Evolutionary conservation across 2,329 filamentous ascomycete genomes (phyloP).

Genomic region (Hirsutella rhossiliensis): DNA sequence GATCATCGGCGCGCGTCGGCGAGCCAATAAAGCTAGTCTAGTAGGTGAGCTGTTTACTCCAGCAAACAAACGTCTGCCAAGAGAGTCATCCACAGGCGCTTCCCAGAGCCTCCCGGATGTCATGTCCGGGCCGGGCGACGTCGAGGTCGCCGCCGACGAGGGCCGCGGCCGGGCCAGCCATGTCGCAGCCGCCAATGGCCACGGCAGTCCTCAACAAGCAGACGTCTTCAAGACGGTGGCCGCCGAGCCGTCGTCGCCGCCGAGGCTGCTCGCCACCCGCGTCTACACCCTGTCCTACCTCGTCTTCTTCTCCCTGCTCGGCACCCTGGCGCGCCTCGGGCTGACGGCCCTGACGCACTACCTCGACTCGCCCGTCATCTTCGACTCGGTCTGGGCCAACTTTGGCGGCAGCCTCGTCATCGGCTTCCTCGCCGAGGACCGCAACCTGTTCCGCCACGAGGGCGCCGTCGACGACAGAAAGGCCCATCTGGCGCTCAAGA

Average conservation of each 20-base stretch:
- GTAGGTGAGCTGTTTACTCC: too few relatives aligned
- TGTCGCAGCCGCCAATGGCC: neutral
- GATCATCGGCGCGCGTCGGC: too few relatives aligned
- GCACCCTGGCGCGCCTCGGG: conserved; percentile 73
- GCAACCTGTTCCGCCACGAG: conserved; percentile 59
- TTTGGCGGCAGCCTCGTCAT: conserved; percentile 70
- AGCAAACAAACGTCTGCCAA: too few relatives aligned
- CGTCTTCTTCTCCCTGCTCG: conserved; percentile 72
- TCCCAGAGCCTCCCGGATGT: too few relatives aligned
- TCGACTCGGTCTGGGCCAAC: conserved; percentile 77
- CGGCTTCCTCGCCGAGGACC: conserved; percentile 76
- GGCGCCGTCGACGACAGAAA: conserved; percentile 46
- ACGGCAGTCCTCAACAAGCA: too few relatives aligned
- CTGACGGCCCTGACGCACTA: conserved; percentile 71
- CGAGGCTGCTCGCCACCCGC: conserved; percentile 33
- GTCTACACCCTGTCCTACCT: conserved; percentile 71
- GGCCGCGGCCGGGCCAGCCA: neutral
- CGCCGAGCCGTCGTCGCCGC: too few relatives aligned
- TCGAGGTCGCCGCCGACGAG: neutral
- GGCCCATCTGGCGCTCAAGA: conserved; percentile 55
- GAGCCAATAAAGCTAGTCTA: too few relatives aligned
- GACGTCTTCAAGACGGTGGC: too few relatives aligned
- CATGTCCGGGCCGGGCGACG: conserved; percentile 6
- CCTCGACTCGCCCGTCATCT: conserved; percentile 61
- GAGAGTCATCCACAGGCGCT: too few relatives aligned